These are phyloP conservation scores for Phialocephala sp. DNA, from an alignment of 2,329 filamentous ascomycete species.

Conservation along the genomic window DNA sequence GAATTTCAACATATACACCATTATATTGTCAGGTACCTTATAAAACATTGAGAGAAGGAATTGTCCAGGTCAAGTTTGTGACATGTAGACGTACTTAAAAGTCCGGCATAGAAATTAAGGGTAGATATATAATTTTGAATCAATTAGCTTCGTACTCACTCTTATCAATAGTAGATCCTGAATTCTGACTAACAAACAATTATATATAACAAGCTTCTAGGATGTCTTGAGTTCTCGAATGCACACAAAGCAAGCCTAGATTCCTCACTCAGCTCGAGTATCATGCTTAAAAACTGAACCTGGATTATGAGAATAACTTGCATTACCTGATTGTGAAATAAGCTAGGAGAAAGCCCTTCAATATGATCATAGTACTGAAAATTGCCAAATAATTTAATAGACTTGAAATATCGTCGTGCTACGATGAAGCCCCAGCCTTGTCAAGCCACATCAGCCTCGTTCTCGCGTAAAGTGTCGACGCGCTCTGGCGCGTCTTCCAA, in stretches of 20 bases:
- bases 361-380: neutral
- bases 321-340: neutral
- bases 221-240: too few relatives aligned
- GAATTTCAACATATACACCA: neutral
- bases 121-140: too few relatives aligned
- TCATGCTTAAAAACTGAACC: too few relatives aligned
- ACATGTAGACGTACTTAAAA: neutral
- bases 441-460: neutral
- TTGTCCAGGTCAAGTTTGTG: too few relatives aligned
- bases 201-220: too few relatives aligned
- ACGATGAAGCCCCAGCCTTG: slow-evolving; percentile 10
- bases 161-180: too few relatives aligned
- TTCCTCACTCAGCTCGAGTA: too few relatives aligned
- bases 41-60: neutral
- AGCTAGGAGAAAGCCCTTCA: neutral
- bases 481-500: slow-evolving; percentile 21
- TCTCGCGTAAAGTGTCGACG: slow-evolving; percentile 29
- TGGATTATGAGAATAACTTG: too few relatives aligned
- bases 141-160: too few relatives aligned
- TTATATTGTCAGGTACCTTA: neutral
- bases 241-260: too few relatives aligned
- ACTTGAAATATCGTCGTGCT: too few relatives aligned
- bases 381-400: neutral
- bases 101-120: neutral
- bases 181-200: too few relatives aligned